Conservation (phyloP, 305 asterid species). For the Fraxinus albicans region DNA sequence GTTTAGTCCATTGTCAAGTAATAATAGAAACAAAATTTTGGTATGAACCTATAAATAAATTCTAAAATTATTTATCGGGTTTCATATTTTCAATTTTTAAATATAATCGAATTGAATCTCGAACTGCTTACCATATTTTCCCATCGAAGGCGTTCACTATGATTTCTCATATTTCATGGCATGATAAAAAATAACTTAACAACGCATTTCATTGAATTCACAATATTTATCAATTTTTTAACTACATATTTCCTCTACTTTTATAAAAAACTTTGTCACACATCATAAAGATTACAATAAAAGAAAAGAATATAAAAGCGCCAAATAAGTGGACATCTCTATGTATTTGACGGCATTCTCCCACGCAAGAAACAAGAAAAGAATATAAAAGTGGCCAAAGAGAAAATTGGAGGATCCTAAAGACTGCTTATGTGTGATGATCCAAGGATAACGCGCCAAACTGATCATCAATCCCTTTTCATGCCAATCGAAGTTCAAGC, state of each 20-base stretch:
- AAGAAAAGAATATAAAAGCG: no score
- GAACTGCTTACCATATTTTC: neutral
- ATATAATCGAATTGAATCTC: neutral
- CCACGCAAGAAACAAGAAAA: neutral
- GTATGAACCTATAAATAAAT: neutral
- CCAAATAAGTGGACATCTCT: neutral
- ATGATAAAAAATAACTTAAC: neutral
- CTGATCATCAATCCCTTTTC: neutral
- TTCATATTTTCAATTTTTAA: neutral
- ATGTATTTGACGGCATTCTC: neutral
- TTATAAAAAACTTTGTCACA: neutral
- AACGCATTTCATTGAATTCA: neutral
- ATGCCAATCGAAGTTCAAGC: constrained; percentile 6
- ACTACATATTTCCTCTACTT: neutral
- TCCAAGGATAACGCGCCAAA: neutral
- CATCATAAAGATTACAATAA: no score
- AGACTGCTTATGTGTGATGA: constrained; percentile 13
- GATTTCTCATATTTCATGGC: neutral
- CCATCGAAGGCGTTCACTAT: neutral
- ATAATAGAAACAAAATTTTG: neutral
- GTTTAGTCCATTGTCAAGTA: neutral
- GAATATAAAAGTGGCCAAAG: neutral
- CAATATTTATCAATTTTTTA: no score
- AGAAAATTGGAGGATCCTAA: constrained; percentile 21
- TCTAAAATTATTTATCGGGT: neutral